Conservation (phyloP, 2,329 filamentous ascomycete species). For the Colletotrichum lini region DNA sequence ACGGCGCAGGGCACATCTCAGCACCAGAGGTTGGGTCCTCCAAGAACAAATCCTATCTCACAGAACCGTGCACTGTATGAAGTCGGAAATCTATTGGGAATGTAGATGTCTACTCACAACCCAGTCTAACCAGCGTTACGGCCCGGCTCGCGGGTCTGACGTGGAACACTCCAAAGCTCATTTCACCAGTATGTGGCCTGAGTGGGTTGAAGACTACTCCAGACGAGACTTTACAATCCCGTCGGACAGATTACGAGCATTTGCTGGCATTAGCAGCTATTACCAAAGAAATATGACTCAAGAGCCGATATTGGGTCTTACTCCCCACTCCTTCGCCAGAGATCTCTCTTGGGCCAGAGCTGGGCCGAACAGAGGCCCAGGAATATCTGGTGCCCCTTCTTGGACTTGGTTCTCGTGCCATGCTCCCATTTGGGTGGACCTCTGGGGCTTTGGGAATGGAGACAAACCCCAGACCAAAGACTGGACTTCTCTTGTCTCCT, state of each 20-base stretch:
- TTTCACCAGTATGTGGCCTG: background rate
- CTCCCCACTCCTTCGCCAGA: background rate
- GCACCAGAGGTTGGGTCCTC: constrained; percentile 5
- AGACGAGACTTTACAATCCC: constrained; percentile 1
- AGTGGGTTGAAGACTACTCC: constrained; percentile 18
- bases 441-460: background rate
- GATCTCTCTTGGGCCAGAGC: constrained; percentile 17
- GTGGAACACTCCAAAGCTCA: background rate
- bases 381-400: background rate
- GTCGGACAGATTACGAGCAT: constrained; percentile 17
- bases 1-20: background rate
- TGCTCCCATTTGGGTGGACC: background rate
- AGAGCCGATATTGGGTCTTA: background rate
- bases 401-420: constrained; percentile 32
- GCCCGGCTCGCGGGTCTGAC: background rate
- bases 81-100: constrained; percentile 20
- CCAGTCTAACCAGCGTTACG: background rate
- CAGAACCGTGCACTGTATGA: background rate
- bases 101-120: constrained; percentile 7
- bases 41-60: constrained; percentile 17
- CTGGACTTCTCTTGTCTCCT: background rate
- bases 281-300: background rate
- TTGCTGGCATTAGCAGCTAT: constrained; percentile 4
- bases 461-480: background rate
- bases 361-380: background rate